A percentile compares a stretch with the other conserved stretches of the same genome.
Conservation (phyloP, 495 filamentous ascomycete species). For the Xylaria castorea region DNA sequence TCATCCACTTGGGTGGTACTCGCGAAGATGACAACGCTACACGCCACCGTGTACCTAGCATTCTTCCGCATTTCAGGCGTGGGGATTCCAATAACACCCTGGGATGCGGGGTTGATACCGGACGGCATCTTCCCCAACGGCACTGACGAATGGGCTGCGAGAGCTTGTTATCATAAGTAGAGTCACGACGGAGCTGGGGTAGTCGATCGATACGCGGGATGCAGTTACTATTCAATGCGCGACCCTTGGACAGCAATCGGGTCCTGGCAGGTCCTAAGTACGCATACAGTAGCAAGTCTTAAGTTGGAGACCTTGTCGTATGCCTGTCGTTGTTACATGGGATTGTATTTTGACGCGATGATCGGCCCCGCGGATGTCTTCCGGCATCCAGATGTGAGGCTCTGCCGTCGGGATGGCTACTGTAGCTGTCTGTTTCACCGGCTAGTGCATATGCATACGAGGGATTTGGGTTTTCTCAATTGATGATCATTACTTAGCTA, state of each 20-base stretch:
- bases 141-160: slow-evolving; percentile 5
- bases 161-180: slow-evolving; percentile 10
- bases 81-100: slow-evolving; percentile 12
- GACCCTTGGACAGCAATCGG: slow-evolving; percentile 8
- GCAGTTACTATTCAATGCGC: slow-evolving; percentile 8
- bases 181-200: neutral
- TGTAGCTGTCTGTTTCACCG: neutral
- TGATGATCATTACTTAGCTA: neutral
- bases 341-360: slow-evolving; percentile 1
- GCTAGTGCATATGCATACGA: neutral
- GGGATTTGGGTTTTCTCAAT: neutral
- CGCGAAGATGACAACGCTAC: neutral
- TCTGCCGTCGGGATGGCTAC: slow-evolving; percentile 22
- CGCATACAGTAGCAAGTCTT: neutral
- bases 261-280: neutral
- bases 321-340: slow-evolving; percentile 11
- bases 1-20: neutral
- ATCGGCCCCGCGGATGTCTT: slow-evolving; percentile 22
- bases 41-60: slow-evolving; percentile 10
- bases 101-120: slow-evolving; percentile 14
- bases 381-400: slow-evolving; percentile 26
- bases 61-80: slow-evolving; percentile 15
- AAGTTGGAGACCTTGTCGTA: slow-evolving; percentile 3
- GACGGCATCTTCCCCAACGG: neutral
- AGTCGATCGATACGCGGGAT: slow-evolving; percentile 21